Conservation (phyloP, 345 rosid genomes). For the Melaleuca alternifolia region DNA sequence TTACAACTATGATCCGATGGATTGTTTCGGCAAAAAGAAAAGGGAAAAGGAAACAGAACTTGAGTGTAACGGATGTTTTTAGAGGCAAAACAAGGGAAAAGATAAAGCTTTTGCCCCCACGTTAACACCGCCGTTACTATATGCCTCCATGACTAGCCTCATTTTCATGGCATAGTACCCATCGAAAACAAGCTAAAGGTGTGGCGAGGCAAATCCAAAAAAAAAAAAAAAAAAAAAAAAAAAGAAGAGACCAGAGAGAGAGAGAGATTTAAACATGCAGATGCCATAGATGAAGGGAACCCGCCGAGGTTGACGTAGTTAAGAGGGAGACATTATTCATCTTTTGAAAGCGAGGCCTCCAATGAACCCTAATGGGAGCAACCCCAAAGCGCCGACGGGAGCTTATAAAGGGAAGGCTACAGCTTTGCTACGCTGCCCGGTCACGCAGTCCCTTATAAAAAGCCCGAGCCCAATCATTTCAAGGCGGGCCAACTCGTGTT, state of each 20-base stretch:
- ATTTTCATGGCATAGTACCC: conserved; percentile 4
- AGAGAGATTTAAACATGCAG: not conserved
- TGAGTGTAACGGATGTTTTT: conserved; percentile 19
- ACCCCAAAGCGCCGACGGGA: not conserved
- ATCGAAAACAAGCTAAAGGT: conserved; percentile 46
- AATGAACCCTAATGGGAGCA: not conserved
- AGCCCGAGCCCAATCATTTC: not conserved
- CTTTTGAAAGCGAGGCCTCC: not conserved
- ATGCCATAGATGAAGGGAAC: not conserved
- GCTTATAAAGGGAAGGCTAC: not conserved
- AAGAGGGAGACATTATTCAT: not conserved
- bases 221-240: not conserved
- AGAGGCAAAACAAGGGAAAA: conserved; percentile 23
- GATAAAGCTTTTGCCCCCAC: conserved; percentile 22
- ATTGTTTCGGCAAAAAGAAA: not conserved
- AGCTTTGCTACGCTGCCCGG: not conserved
- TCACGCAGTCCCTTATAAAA: not conserved
- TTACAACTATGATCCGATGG: not conserved
- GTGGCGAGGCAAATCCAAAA: conserved; percentile 16
- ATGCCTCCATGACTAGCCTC: conserved; percentile 48
- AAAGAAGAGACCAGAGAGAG: too few relatives aligned
- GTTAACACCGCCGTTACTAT: conserved; percentile 27
- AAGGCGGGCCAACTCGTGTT: not conserved
- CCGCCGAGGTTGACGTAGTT: not conserved
- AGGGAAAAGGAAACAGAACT: not conserved